phyloP scores from a whole-genome alignment of 1,284 basidiomycete genomes.

The Trichosporon sp. region DNA sequence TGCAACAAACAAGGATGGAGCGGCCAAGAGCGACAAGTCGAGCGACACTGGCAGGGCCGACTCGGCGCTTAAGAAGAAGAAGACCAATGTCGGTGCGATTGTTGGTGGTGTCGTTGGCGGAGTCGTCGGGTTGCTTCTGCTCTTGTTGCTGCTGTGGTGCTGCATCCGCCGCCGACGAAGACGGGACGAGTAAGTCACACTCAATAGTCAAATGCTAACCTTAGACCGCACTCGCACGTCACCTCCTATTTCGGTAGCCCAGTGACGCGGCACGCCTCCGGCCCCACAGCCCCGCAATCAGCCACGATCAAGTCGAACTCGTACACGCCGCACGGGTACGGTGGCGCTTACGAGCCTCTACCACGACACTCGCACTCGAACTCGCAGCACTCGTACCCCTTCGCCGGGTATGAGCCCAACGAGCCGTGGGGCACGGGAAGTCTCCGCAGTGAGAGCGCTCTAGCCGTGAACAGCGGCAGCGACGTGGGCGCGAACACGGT shows the following conservation, averaged over 20 bases:
- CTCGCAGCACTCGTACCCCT: constrained; percentile 3
- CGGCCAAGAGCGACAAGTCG: not conserved
- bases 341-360: not conserved
- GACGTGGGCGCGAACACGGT: constrained; percentile 1
- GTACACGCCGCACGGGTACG: constrained; percentile 9
- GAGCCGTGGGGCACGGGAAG: not conserved
- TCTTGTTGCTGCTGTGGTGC: not conserved
- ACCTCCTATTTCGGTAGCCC: not conserved
- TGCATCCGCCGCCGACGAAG: not conserved
- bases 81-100: not conserved
- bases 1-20: not conserved
- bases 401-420: not conserved
- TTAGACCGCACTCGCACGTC: not conserved
- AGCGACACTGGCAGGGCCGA: not conserved
- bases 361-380: not conserved
- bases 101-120: constrained; percentile 8
- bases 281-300: not conserved
- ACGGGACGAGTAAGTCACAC: not conserved
- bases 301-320: constrained; percentile 1
- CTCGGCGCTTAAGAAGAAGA: not conserved
- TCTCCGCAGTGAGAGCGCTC: not conserved
- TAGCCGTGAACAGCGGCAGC: constrained; percentile 1
- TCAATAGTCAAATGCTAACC: not conserved
- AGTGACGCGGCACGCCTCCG: not conserved
- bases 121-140: not conserved